These are phyloP conservation scores for Huntiella omanensis DNA, from an alignment of 2,329 filamentous ascomycete species.

Conservation along the genomic window DNA sequence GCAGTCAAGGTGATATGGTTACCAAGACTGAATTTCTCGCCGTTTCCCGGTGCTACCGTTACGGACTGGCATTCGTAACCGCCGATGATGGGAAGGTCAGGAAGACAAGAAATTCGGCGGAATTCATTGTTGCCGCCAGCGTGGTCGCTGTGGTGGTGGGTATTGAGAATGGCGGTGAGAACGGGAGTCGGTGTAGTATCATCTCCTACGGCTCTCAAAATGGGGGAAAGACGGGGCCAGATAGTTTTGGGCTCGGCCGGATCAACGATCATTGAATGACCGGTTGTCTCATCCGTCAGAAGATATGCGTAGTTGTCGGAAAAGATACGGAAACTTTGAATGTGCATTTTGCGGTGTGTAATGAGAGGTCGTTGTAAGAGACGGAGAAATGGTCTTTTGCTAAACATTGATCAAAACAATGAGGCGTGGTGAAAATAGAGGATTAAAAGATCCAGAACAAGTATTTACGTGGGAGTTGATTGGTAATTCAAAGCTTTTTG, in stretches of 20 bases:
- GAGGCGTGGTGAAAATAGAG: background rate
- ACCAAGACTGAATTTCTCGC: conserved; percentile 65
- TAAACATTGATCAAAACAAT: background rate
- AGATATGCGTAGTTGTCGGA: conserved; percentile 77
- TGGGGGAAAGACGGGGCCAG: conserved; percentile 46
- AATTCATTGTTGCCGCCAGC: conserved; percentile 68
- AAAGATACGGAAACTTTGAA: conserved; percentile 82
- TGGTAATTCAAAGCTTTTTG: too few relatives aligned
- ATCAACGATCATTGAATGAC: conserved; percentile 62
- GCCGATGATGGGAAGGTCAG: conserved; percentile 60
- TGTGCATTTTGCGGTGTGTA: conserved; percentile 48
- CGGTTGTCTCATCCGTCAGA: conserved; percentile 58
- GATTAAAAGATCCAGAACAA: background rate
- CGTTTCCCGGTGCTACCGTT: conserved; percentile 55
- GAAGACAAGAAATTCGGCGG: conserved; percentile 24
- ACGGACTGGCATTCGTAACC: conserved; percentile 73
- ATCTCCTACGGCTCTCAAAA: conserved; percentile 33
- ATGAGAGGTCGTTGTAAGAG: background rate
- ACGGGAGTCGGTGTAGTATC: conserved; percentile 45
- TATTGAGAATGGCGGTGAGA: conserved; percentile 80
- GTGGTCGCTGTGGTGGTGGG: conserved; percentile 92
- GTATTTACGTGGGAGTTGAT: too few relatives aligned
- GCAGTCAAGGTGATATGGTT: conserved; percentile 41
- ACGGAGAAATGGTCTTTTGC: background rate
- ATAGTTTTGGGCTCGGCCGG: conserved; percentile 57